Conservation (phyloP, 1,139 yeast species). For the Taiozyma sp. region DNA sequence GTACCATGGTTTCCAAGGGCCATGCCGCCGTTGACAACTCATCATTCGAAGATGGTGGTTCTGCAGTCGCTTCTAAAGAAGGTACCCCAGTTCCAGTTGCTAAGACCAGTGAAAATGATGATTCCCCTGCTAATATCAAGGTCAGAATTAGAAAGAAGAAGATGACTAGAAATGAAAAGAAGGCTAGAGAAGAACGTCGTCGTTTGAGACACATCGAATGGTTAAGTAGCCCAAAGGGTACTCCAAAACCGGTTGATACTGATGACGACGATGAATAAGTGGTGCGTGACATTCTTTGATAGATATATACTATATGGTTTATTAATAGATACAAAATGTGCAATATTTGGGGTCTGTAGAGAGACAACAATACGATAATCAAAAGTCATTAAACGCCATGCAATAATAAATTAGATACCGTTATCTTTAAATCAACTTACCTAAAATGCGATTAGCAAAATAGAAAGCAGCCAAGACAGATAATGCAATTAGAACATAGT, state of each 20-base stretch:
- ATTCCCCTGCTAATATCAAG: slow-evolving; percentile 94
- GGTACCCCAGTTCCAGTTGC: slow-evolving; percentile 39
- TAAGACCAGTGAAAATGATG: slow-evolving; percentile 61
- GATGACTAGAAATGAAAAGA: slow-evolving; percentile 94
- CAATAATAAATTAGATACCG: background rate
- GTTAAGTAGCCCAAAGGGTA: slow-evolving; percentile 95
- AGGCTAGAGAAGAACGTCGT: slow-evolving; percentile 87
- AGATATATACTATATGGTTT: background rate
- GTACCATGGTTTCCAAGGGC: slow-evolving; percentile 83
- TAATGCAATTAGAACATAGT: slow-evolving; percentile 14
- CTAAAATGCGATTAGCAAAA: background rate
- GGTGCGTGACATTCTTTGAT: background rate
- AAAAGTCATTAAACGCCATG: background rate
- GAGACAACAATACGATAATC: background rate
- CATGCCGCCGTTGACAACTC: slow-evolving; percentile 66
- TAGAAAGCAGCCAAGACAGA: slow-evolving; percentile 3
- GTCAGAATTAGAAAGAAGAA: slow-evolving; percentile 90
- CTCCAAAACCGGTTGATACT: slow-evolving; percentile 90
- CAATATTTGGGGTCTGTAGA: background rate
- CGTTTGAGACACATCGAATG: slow-evolving; percentile 92
- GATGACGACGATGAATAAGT: slow-evolving; percentile 77
- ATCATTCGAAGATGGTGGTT: slow-evolving; percentile 77
- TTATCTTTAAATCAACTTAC: background rate
- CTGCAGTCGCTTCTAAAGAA: slow-evolving; percentile 44
- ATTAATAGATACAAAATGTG: background rate